These are phyloP conservation scores for Chaetomium globosum DNA, from an alignment of 2,329 filamentous ascomycete species.

Conservation along the genomic window DNA sequence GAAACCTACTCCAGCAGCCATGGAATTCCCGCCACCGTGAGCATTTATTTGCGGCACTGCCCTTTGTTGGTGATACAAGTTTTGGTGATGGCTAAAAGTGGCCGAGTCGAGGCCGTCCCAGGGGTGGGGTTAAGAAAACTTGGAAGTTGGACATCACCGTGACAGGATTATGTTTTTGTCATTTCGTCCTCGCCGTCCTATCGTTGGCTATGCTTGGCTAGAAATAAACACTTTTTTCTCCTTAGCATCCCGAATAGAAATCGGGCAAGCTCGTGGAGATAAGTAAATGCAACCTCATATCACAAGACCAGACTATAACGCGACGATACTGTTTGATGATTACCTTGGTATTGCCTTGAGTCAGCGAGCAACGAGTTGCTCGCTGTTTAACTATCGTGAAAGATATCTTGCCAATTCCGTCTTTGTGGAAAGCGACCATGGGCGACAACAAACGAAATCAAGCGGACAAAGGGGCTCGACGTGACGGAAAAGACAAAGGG, in stretches of 20 bases:
- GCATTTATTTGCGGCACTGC: neutral
- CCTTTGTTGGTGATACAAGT: neutral
- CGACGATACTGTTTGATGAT: neutral
- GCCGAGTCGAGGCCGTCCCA: neutral
- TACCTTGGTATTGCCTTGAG: too few species aligned
- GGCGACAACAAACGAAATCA: neutral
- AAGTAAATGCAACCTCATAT: neutral
- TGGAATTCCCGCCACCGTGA: neutral
- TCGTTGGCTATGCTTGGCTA: neutral
- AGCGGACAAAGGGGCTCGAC: neutral
- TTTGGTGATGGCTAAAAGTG: neutral
- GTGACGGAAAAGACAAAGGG: neutral
- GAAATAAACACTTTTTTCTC: neutral
- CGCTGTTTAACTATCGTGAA: neutral
- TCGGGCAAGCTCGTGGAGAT: neutral
- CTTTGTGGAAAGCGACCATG: neutral
- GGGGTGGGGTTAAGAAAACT: neutral
- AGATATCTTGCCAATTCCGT: neutral
- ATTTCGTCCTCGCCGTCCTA: neutral
- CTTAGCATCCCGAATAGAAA: neutral
- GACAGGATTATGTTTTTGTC: too few species aligned
- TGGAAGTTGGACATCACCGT: neutral
- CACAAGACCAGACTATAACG: neutral
- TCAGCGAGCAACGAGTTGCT: neutral
- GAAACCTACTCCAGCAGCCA: neutral